Evolutionary conservation across 2,329 filamentous ascomycete genomes (phyloP), one percentile per base, ranked within the genome.

Genomic region (Fusarium tuaranense): DNA sequence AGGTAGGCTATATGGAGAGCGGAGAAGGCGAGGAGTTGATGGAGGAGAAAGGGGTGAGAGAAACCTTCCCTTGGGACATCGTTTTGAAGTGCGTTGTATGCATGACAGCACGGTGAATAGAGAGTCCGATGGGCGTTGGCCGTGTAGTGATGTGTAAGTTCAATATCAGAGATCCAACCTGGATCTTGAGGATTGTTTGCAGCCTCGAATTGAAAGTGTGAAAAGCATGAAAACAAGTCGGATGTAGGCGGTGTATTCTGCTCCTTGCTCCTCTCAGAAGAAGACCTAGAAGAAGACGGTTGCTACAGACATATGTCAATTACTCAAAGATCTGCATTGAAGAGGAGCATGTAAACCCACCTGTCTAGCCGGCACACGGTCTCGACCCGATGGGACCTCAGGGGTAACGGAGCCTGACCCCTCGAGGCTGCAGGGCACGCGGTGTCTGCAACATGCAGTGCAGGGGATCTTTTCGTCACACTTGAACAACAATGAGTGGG

Each of bases 71-170:
- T 32, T 7, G 68, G 68, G 5, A 72, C 59, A 9, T 63, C 70
- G 18, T 59, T 27, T 16, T 71, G 70, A 8, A 72, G 41, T 1
- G 51, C 65, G 9, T 55, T 36, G 18, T 62, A 46, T 6, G 61
- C 51, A 10, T 68, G 60, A 5, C 12, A 7, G 4, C 65, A 70
- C 2, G 65, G 61, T n/a, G 60, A 60, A 39, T 55, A 63, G 4
- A 70, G 44, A 10, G 64, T 63, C 10, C 65, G 61, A n/a, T 72
- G 68, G 2, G 68, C 68, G 14, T 63, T 34, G 20, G 58, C 61
- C 32, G 70, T 72, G 58, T 72, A 72, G 44, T 72, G 70, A 36
- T 71, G 70, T 7, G 60, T 59, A 18, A 72, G 62, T 39, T 72
- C 64, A 1, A 71, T 53, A 22, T 70, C 65, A 1, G 58, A 51